Percentiles rank a stretch among this genome's conserved stretches.
phyloP scores from a whole-genome alignment of 2,329 filamentous ascomycete genomes.

The Gaeumannomyces sp. region DNA sequence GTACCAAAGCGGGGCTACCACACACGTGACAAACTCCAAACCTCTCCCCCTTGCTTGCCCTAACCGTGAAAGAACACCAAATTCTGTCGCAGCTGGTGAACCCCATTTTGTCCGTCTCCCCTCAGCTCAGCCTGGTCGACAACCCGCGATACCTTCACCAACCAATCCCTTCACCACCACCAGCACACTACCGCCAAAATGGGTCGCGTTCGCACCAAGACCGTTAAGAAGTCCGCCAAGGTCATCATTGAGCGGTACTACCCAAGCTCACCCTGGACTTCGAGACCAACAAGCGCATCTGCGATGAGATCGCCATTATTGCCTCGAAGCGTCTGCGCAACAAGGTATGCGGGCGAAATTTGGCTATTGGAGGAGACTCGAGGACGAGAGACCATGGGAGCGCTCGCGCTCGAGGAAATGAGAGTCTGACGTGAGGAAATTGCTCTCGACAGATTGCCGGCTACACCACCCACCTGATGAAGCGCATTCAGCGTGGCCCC shows the following conservation, averaged over 20 bases:
- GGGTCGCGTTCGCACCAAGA: slow-evolving; percentile 67
- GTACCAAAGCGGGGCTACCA: not conserved
- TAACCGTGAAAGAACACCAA: slow-evolving; percentile 6
- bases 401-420: not conserved
- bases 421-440: not conserved
- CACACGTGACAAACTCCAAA: not conserved
- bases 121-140: not conserved
- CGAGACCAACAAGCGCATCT: slow-evolving; percentile 99
- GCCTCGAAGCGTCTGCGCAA: slow-evolving; percentile 98
- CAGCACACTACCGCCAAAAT: slow-evolving; percentile 49
- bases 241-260: slow-evolving; percentile 99
- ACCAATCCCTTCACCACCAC: slow-evolving; percentile 19
- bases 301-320: slow-evolving; percentile 99
- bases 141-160: not conserved
- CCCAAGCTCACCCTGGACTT: slow-evolving; percentile 97
- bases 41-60: slow-evolving; percentile 12
- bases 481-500: slow-evolving; percentile 98
- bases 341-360: slow-evolving; percentile 60
- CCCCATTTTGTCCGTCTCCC: slow-evolving; percentile 7
- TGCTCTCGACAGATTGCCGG: slow-evolving; percentile 68
- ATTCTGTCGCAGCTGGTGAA: not conserved
- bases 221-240: slow-evolving; percentile 80
- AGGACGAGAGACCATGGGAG: too few relatives aligned
- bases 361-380: not conserved
- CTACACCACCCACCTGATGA: slow-evolving; percentile 98